phyloP scores from a whole-genome alignment of 2,329 filamentous ascomycete species.

The Emmonsiellopsis sp. region DNA sequence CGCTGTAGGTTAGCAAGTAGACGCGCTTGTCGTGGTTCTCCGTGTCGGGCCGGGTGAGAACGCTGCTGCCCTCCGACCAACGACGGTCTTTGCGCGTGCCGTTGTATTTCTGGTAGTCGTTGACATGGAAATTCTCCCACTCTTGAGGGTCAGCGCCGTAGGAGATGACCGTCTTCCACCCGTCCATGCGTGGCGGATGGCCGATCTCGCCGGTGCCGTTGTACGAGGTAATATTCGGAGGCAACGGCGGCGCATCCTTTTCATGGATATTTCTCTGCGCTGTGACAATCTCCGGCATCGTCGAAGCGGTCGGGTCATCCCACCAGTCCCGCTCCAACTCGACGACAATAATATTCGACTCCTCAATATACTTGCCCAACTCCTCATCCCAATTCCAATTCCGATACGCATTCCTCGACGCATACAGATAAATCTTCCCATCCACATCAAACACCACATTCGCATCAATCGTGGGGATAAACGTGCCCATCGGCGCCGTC shows the following conservation, averaged over 20 bases:
- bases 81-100: not conserved
- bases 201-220: not conserved
- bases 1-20: not conserved
- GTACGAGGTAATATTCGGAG: not conserved
- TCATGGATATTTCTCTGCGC: not conserved
- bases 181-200: not conserved
- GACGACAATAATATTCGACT: not conserved
- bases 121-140: not conserved
- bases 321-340: not conserved
- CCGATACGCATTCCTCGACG: not conserved
- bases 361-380: not conserved
- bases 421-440: not conserved
- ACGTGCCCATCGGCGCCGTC: not conserved
- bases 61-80: not conserved
- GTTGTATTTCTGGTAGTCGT: not conserved
- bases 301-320: not conserved
- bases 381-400: not conserved
- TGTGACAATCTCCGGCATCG: not conserved
- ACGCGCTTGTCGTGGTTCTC: not conserved
- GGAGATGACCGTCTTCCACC: not conserved
- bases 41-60: not conserved
- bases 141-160: not conserved
- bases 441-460: not conserved
- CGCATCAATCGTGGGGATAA: not conserved
- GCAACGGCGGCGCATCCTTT: not conserved